A percentile compares a stretch with the other conserved stretches of the same genome.
Conservation (phyloP, 2,329 filamentous ascomycete genomes). For the Penicillium freii region DNA sequence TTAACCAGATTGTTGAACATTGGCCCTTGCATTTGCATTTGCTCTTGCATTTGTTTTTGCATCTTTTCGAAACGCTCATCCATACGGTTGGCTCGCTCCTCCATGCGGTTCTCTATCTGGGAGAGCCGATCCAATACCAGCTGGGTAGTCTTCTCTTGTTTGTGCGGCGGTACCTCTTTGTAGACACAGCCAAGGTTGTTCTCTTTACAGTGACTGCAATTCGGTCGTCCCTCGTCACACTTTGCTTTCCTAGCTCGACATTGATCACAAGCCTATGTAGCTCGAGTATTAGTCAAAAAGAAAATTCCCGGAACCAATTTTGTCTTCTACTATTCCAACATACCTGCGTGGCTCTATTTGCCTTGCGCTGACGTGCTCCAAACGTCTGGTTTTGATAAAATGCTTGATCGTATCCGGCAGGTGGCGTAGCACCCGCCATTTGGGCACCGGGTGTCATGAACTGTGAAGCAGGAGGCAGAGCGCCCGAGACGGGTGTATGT, state of each 20-base stretch:
- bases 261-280: constrained; percentile 76
- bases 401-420: constrained; percentile 32
- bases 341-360: constrained; percentile 43
- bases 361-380: constrained; percentile 39
- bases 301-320: not conserved
- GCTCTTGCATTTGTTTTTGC: constrained; percentile 6
- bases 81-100: constrained; percentile 1
- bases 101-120: constrained; percentile 32
- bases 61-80: constrained; percentile 5
- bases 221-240: constrained; percentile 81
- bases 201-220: constrained; percentile 81
- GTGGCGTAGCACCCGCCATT: constrained; percentile 26
- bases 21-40: constrained; percentile 8
- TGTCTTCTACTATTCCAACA: not conserved
- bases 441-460: constrained; percentile 26
- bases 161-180: constrained; percentile 84
- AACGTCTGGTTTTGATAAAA: constrained; percentile 34
- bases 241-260: constrained; percentile 86
- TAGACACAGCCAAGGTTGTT: constrained; percentile 83
- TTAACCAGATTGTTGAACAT: not conserved
- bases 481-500: constrained; percentile 28
- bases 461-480: constrained; percentile 33
- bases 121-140: constrained; percentile 36
- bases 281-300: constrained; percentile 1
- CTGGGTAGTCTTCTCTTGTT: constrained; percentile 54